These are phyloP conservation scores for Psilocybe cubensis DNA, from an alignment of 768 basidiomycete species.

Conservation along the genomic window DNA sequence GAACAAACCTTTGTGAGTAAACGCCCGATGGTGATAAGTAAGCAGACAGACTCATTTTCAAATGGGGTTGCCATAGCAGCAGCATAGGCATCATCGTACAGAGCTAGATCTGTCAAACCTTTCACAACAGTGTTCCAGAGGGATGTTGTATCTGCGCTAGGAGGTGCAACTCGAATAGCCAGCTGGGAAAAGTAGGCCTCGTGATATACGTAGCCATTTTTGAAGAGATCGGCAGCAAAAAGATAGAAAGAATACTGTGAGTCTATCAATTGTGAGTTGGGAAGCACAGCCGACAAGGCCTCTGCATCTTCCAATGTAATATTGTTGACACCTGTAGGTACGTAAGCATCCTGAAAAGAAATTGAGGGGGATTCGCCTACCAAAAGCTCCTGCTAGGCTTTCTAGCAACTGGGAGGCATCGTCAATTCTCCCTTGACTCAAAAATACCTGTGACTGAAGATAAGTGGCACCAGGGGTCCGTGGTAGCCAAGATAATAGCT, in stretches of 20 bases:
- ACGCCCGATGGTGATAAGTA: slow-evolving; percentile 6
- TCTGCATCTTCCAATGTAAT: slow-evolving; percentile 60
- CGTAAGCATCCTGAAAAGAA: slow-evolving; percentile 13
- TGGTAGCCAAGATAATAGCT: slow-evolving; percentile 79
- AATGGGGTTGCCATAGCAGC: slow-evolving; percentile 75
- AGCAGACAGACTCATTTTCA: slow-evolving; percentile 74
- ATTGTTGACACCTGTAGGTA: slow-evolving; percentile 53
- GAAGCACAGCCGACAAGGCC: slow-evolving; percentile 64
- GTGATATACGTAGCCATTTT: slow-evolving; percentile 53
- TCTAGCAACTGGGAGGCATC: slow-evolving; percentile 78
- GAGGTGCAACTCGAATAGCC: slow-evolving; percentile 72
- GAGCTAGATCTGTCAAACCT: slow-evolving; percentile 70
- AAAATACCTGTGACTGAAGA: slow-evolving; percentile 67
- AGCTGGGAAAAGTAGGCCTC: slow-evolving; percentile 79
- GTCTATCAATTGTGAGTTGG: slow-evolving; percentile 55
- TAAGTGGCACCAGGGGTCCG: slow-evolving; percentile 77
- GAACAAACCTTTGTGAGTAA: slow-evolving; percentile 13
- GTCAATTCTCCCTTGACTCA: slow-evolving; percentile 67
- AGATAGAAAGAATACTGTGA: slow-evolving; percentile 77
- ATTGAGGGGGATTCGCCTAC: slow-evolving; percentile 43
- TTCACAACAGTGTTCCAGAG: slow-evolving; percentile 83
- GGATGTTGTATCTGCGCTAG: slow-evolving; percentile 57
- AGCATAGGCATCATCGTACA: slow-evolving; percentile 89
- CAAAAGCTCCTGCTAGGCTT: slow-evolving; percentile 74
- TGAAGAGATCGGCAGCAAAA: slow-evolving; percentile 79